phyloP scores from a whole-genome alignment of 192 early-diverging fungal species.

The Physocladia obscura region DNA sequence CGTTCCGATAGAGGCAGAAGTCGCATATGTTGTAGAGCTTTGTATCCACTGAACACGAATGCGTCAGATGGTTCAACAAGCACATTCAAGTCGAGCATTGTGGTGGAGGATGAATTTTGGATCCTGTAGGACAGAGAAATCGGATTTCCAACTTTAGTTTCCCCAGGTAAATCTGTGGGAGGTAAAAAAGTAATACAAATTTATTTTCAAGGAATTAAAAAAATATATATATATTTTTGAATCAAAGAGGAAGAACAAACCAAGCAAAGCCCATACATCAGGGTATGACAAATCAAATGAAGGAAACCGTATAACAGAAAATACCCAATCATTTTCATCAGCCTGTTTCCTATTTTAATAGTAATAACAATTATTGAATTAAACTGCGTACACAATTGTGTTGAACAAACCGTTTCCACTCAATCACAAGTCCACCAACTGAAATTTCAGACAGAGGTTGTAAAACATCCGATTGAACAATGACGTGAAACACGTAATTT shows the following conservation, averaged over 20 bases:
- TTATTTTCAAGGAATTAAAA: not conserved
- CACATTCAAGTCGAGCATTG: slow-evolving; percentile 53
- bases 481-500: slow-evolving; percentile 16
- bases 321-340: not conserved
- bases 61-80: slow-evolving; percentile 66
- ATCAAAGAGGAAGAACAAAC: slow-evolving; percentile 2
- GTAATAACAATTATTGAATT: not conserved
- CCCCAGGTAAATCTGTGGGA: slow-evolving; percentile 51
- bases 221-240: not conserved
- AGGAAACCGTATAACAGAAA: slow-evolving; percentile 20
- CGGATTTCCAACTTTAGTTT: slow-evolving; percentile 52
- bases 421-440: not conserved
- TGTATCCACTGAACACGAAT: slow-evolving; percentile 73
- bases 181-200: not conserved
- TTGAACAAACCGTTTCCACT: slow-evolving; percentile 14
- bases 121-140: slow-evolving; percentile 64
- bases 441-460: not conserved
- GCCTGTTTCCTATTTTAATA: not conserved
- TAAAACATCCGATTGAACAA: not conserved
- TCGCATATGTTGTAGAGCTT: slow-evolving; percentile 35
- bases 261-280: slow-evolving; percentile 23
- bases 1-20: slow-evolving; percentile 58
- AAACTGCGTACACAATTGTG: no score
- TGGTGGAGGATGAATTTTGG: slow-evolving; percentile 60
- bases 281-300: slow-evolving; percentile 6